phyloP scores from a whole-genome alignment of 2,329 filamentous ascomycete species.

The Fonsecaea pedrosoi region DNA sequence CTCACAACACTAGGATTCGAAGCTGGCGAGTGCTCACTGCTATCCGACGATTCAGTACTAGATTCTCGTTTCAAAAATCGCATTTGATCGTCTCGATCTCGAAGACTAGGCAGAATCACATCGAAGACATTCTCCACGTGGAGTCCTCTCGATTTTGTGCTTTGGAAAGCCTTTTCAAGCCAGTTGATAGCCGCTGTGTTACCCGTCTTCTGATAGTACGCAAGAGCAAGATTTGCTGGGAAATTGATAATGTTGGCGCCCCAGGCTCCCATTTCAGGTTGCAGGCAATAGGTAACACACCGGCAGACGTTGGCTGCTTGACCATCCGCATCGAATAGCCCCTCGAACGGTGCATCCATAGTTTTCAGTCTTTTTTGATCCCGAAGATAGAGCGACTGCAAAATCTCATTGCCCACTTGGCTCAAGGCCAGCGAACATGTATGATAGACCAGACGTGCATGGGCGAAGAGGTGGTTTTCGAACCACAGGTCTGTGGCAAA shows the following conservation, averaged over 20 bases:
- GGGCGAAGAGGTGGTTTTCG: conserved; percentile 36
- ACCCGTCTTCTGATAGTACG: conserved; percentile 28
- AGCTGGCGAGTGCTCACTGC: conserved; percentile 12
- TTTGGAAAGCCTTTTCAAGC: conserved; percentile 28
- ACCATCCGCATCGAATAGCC: conserved; percentile 22
- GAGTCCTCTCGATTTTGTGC: conserved; percentile 30
- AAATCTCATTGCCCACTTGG: conserved; percentile 30
- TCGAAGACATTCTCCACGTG: conserved; percentile 28
- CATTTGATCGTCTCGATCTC: conserved; percentile 18
- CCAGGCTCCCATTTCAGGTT: conserved; percentile 37
- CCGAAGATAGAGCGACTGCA: conserved; percentile 20
- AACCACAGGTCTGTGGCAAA: conserved; percentile 36
- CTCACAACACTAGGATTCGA: conserved; percentile 9
- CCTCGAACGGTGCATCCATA: conserved; percentile 13
- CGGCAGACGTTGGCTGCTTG: conserved; percentile 35
- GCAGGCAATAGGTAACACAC: conserved; percentile 34
- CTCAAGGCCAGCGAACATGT: conserved; percentile 32
- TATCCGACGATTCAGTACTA: conserved; percentile 22
- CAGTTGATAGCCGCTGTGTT: conserved; percentile 26
- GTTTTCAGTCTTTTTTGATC: conserved; percentile 21
- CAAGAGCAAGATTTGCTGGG: conserved; percentile 32
- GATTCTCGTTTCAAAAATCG: conserved; percentile 24
- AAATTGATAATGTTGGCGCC: conserved; percentile 38
- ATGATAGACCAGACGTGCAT: conserved; percentile 36
- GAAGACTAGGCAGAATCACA: conserved; percentile 7